phyloP scores from a whole-genome alignment of 805 yeast species.

The Wickerhamiella spandovensis region DNA sequence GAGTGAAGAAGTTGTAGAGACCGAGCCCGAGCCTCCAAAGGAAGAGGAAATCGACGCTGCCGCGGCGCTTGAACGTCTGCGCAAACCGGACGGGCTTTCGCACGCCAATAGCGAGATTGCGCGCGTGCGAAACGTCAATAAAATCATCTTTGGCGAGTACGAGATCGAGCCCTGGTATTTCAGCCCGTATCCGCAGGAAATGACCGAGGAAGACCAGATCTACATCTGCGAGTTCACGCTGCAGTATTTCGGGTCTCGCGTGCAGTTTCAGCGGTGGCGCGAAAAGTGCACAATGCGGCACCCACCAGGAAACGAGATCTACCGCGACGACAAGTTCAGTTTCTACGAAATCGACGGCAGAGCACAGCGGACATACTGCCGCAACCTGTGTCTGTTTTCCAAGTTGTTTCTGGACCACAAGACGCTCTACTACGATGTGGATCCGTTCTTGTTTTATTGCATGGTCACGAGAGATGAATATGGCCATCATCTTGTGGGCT shows the following conservation, averaged over 20 bases:
- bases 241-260: constrained; percentile 74
- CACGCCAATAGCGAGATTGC: constrained; percentile 81
- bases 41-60: constrained; percentile 75
- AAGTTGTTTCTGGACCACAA: constrained; percentile 91
- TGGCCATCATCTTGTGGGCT: constrained; percentile 95
- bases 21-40: constrained; percentile 51
- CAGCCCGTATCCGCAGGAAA: constrained; percentile 90
- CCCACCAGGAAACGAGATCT: constrained; percentile 98
- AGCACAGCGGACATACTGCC: constrained; percentile 93
- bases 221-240: constrained; percentile 87
- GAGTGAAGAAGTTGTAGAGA: constrained; percentile 17
- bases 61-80: constrained; percentile 72
- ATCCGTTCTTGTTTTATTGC: constrained; percentile 89
- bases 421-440: constrained; percentile 93
- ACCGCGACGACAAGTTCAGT: constrained; percentile 82
- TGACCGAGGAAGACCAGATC: constrained; percentile 81
- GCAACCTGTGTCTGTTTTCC: constrained; percentile 81
- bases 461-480: constrained; percentile 83
- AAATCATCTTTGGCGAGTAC: constrained; percentile 74
- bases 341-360: constrained; percentile 97
- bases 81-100: constrained; percentile 96
- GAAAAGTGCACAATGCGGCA: constrained; percentile 77
- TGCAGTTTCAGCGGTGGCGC: constrained; percentile 87
- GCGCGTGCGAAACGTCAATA: constrained; percentile 68
- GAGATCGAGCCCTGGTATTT: constrained; percentile 98